A percentile compares a stretch with the other conserved stretches of the same genome.
phyloP scores from a whole-genome alignment of 345 rosid genomes.

The Citropsis articulata region DNA sequence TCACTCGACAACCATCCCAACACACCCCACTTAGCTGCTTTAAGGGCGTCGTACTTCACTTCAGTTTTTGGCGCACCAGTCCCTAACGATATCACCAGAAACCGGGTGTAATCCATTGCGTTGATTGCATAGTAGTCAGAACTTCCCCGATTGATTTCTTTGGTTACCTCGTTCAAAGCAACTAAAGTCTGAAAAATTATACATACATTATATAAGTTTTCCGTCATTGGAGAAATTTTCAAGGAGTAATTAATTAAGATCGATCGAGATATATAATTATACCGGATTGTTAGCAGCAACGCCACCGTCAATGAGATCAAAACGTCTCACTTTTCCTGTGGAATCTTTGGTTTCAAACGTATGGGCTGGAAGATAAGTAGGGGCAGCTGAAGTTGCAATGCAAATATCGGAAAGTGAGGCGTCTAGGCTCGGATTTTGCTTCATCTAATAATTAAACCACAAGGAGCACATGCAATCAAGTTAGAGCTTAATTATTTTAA shows the following conservation, averaged over 20 bases:
- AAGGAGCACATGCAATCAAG: background rate
- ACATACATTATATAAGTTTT: no score
- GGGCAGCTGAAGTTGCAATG: slow-evolving; percentile 67
- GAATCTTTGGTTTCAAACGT: slow-evolving; percentile 33
- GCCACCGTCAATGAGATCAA: slow-evolving; percentile 75
- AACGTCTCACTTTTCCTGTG: slow-evolving; percentile 33
- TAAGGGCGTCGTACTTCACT: slow-evolving; percentile 27
- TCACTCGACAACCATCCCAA: slow-evolving; percentile 38
- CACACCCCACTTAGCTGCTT: slow-evolving; percentile 41
- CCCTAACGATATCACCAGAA: slow-evolving; percentile 40
- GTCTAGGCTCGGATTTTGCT: slow-evolving; percentile 32
- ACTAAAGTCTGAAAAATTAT: slow-evolving; percentile 31
- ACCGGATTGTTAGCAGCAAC: slow-evolving; percentile 65
- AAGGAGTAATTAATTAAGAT: no score
- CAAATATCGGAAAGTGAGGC: slow-evolving; percentile 58
- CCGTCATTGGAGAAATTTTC: no score
- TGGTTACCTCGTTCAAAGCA: slow-evolving; percentile 43
- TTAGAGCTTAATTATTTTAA: background rate
- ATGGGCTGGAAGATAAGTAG: slow-evolving; percentile 62
- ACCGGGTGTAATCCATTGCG: slow-evolving; percentile 30
- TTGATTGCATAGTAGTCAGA: slow-evolving; percentile 23
- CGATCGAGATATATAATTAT: background rate
- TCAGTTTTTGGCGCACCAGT: slow-evolving; percentile 28
- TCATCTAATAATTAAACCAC: slow-evolving; percentile 22
- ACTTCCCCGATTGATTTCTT: slow-evolving; percentile 18